Conservation (phyloP, 2,329 filamentous ascomycete genomes). For the Aspergillus costaricaensis region DNA sequence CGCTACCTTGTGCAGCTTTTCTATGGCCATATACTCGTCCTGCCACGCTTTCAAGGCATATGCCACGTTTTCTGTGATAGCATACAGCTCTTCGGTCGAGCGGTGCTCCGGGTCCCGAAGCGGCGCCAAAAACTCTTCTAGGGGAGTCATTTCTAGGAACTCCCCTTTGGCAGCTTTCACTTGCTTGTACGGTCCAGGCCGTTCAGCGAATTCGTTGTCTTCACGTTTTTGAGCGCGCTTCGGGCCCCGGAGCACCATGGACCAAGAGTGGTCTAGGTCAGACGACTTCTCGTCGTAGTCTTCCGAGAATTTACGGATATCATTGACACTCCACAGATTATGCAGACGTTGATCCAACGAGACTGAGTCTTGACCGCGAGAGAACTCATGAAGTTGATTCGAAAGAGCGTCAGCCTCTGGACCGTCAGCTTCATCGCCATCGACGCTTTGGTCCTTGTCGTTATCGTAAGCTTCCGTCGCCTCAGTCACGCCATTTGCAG, state of each 20-base stretch:
- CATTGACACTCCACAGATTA: slow-evolving; percentile 41
- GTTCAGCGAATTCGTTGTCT: slow-evolving; percentile 23
- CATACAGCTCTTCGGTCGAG: slow-evolving; percentile 56
- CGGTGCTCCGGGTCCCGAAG: slow-evolving; percentile 43
- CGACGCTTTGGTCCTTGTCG: slow-evolving; percentile 21
- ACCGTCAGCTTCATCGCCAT: slow-evolving; percentile 21
- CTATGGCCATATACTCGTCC: slow-evolving; percentile 58
- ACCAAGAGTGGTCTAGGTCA: slow-evolving; percentile 36
- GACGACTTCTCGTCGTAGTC: slow-evolving; percentile 36
- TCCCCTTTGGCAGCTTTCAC: slow-evolving; percentile 32
- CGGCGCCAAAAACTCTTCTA: slow-evolving; percentile 40
- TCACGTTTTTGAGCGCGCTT: slow-evolving; percentile 35
- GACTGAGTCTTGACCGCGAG: slow-evolving; percentile 24
- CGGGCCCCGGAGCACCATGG: slow-evolving; percentile 33
- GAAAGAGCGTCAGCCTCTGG: slow-evolving; percentile 26
- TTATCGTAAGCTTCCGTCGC: slow-evolving; percentile 14
- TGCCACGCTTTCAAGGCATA: slow-evolving; percentile 57
- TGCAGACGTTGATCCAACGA: slow-evolving; percentile 35
- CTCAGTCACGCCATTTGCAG: slow-evolving; percentile 18
- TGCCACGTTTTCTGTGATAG: slow-evolving; percentile 57
- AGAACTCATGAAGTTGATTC: slow-evolving; percentile 26
- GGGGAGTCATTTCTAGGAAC: slow-evolving; percentile 40
- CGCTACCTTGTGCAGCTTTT: slow-evolving; percentile 51
- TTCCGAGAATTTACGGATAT: slow-evolving; percentile 36
- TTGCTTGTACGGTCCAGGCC: slow-evolving; percentile 39